These are phyloP conservation scores for Trichoderma erinaceum DNA, from an alignment of 495 filamentous ascomycete species.

Conservation along the genomic window DNA sequence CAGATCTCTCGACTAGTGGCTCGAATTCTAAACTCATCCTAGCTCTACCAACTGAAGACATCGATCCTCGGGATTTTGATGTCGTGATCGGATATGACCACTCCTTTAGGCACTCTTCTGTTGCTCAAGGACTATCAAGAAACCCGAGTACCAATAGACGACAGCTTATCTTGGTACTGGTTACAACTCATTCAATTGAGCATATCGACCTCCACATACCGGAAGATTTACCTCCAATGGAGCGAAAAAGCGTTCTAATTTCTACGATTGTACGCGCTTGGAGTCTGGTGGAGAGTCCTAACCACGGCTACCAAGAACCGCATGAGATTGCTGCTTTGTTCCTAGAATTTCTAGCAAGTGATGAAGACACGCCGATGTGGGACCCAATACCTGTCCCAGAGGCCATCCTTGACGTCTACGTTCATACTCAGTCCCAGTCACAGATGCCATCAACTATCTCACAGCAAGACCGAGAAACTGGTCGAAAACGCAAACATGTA, in stretches of 20 bases:
- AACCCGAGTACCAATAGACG: background rate
- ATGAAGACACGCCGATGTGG: conserved; percentile 29
- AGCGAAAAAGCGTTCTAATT: conserved; percentile 28
- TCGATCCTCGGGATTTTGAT: conserved; percentile 22
- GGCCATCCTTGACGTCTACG: conserved; percentile 32
- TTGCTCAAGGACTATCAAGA: background rate
- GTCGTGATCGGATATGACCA: conserved; percentile 39
- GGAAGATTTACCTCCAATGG: conserved; percentile 27
- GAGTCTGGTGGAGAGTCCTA: conserved; percentile 28
- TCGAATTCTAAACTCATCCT: background rate
- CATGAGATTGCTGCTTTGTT: conserved; percentile 33
- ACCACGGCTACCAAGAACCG: conserved; percentile 24
- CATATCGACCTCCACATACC: conserved; percentile 37
- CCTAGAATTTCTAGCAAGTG: conserved; percentile 28
- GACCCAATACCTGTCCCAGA: conserved; percentile 31
- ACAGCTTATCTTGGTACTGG: conserved; percentile 27
- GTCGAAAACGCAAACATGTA: conserved; percentile 16
- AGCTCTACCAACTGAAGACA: background rate
- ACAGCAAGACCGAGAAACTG: background rate
- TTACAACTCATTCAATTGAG: conserved; percentile 38
- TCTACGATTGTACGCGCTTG: conserved; percentile 27
- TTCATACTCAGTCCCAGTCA: conserved; percentile 18
- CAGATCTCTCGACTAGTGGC: background rate
- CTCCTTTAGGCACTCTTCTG: conserved; percentile 23
- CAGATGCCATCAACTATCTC: background rate